A percentile compares a stretch with the other conserved stretches of the same genome.
These are phyloP conservation scores for Rhodamnia argentea DNA, from an alignment of 345 rosid species.

Conservation along the genomic window DNA sequence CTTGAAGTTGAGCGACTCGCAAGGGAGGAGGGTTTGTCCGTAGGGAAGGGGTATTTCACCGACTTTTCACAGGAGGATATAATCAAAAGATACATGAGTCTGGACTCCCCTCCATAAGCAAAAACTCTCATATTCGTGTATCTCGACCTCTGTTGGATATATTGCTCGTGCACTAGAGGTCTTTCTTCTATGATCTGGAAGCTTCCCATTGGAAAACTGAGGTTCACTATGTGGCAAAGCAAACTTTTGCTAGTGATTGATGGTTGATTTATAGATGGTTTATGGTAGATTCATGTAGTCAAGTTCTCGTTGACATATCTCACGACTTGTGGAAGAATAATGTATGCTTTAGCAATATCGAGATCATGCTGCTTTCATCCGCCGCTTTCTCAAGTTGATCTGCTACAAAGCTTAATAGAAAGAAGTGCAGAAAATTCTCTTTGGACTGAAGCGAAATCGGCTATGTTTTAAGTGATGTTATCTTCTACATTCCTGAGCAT, in stretches of 20 bases:
- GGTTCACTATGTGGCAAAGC: background rate
- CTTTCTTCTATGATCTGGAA: background rate
- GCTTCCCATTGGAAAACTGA: background rate
- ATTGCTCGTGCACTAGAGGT: background rate
- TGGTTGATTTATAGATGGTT: background rate
- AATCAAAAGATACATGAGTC: constrained; percentile 29
- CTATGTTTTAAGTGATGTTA: background rate
- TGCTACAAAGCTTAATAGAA: background rate
- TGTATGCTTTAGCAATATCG: background rate
- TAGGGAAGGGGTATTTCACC: constrained; percentile 73
- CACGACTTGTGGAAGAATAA: background rate
- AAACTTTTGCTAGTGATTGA: background rate
- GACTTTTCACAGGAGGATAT: constrained; percentile 60
- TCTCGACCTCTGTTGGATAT: background rate
- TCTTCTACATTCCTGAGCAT: background rate
- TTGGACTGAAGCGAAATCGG: background rate
- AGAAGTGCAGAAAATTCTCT: background rate
- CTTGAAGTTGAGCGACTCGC: constrained; percentile 60
- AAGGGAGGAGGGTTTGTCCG: constrained; percentile 38
- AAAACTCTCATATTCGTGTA: background rate
- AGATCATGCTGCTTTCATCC: background rate
- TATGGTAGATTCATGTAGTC: background rate
- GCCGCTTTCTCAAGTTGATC: background rate
- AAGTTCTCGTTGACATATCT: background rate
- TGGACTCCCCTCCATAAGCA: background rate